A percentile compares a stretch with the other conserved stretches of the same genome.
Conservation (phyloP, 2,329 filamentous ascomycete species). For the Cercospora sp. region DNA sequence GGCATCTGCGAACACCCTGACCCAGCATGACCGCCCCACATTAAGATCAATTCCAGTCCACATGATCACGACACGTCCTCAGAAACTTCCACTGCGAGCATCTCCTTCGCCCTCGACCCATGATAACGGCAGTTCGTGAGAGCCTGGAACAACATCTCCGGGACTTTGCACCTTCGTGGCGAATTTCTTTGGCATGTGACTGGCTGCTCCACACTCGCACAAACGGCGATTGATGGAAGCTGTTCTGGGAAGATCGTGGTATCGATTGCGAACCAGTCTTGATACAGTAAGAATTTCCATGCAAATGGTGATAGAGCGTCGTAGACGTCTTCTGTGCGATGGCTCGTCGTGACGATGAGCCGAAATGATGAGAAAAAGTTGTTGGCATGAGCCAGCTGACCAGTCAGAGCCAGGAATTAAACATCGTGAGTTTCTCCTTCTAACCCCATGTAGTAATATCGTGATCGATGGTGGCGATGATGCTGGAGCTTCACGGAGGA, state of each 20-base stretch:
- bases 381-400: not conserved
- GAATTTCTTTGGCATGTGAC: not conserved
- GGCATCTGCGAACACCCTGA: constrained; percentile 7
- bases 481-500: not conserved
- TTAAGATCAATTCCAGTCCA: not conserved
- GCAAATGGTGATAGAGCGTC: not conserved
- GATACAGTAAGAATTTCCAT: not conserved
- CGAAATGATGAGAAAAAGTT: not conserved
- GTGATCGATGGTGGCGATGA: not conserved
- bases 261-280: not conserved
- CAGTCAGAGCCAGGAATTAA: not conserved
- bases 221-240: not conserved
- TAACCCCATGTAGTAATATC: not conserved
- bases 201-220: not conserved
- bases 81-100: not conserved
- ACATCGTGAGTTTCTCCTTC: not conserved
- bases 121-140: not conserved
- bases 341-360: not conserved
- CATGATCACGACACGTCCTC: constrained; percentile 8
- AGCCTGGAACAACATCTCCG: not conserved
- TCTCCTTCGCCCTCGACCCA: not conserved
- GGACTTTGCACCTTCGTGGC: not conserved
- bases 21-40: not conserved
- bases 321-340: not conserved
- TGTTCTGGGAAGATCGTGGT: not conserved